phyloP scores from a whole-genome alignment of 2,329 filamentous ascomycete genomes.

The Stachybotrys chlorohalonatus region DNA sequence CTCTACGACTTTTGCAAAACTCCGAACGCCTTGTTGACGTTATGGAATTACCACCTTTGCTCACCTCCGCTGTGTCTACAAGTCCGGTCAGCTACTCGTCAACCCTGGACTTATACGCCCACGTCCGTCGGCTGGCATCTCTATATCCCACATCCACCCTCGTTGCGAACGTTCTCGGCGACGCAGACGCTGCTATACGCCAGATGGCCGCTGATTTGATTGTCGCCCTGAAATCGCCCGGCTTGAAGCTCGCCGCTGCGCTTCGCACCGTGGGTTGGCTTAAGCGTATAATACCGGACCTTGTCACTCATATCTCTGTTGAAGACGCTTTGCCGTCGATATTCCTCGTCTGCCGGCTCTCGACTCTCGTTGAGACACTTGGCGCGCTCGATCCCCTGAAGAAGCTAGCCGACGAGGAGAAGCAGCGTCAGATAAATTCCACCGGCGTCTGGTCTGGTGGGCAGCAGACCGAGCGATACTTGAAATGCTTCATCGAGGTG shows the following conservation, averaged over 20 bases:
- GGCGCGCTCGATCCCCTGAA: conserved; percentile 76
- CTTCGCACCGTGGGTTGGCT: conserved; percentile 90
- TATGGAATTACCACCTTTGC: conserved; percentile 76
- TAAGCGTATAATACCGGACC: conserved; percentile 73
- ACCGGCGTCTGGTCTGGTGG: conserved; percentile 53
- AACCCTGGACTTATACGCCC: conserved; percentile 84
- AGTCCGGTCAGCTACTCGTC: conserved; percentile 71
- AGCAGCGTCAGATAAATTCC: conserved; percentile 32
- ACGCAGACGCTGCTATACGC: conserved; percentile 82
- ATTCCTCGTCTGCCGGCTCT: conserved; percentile 79
- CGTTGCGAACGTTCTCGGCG: conserved; percentile 60
- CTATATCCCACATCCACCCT: conserved; percentile 75
- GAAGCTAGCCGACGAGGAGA: conserved; percentile 85
- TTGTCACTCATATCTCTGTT: conserved; percentile 29
- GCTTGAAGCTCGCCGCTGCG: conserved; percentile 79
- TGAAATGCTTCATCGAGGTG: conserved; percentile 94
- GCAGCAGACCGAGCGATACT: conserved; percentile 86
- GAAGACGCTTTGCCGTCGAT: conserved; percentile 71
- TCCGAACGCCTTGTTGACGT: conserved; percentile 85
- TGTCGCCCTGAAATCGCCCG: conserved; percentile 62
- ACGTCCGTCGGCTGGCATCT: conserved; percentile 76
- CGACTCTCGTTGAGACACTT: conserved; percentile 70
- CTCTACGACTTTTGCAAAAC: conserved; percentile 74
- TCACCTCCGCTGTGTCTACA: conserved; percentile 67
- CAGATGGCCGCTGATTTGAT: conserved; percentile 83